Conservation (phyloP, 2,329 filamentous ascomycete species). For the Tolypocladium ovalisporum region DNA sequence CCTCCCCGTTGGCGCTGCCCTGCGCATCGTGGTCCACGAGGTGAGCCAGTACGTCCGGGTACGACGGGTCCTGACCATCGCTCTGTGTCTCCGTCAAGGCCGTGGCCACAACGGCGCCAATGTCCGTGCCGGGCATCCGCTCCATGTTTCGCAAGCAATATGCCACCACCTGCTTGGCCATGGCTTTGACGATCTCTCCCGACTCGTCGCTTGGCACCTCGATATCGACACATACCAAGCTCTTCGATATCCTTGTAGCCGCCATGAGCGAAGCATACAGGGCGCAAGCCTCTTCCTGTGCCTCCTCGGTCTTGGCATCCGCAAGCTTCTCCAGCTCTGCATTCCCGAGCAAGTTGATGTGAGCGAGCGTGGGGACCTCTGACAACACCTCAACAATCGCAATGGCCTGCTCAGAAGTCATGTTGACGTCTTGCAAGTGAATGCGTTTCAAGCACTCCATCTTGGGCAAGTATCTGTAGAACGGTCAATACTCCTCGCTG, state of each 20-base stretch:
- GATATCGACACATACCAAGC: constrained; percentile 82
- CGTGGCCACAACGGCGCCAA: constrained; percentile 34
- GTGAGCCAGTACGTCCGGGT: constrained; percentile 73
- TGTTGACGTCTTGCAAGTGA: constrained; percentile 73
- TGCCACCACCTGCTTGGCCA: constrained; percentile 89
- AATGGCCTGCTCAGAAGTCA: constrained; percentile 82
- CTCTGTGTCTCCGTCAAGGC: constrained; percentile 27
- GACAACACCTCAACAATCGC: constrained; percentile 83
- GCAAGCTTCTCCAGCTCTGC: constrained; percentile 59
- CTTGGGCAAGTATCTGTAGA: constrained; percentile 61
- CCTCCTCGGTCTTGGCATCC: constrained; percentile 63
- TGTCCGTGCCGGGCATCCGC: constrained; percentile 56
- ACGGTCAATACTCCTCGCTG: background rate
- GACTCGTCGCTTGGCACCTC: constrained; percentile 72
- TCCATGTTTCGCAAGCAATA: constrained; percentile 92
- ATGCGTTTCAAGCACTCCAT: constrained; percentile 70
- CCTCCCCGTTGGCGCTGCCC: constrained; percentile 41
- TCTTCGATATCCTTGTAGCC: constrained; percentile 71
- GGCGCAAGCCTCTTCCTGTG: constrained; percentile 87
- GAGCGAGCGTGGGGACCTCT: constrained; percentile 69
- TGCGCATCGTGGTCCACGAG: constrained; percentile 63
- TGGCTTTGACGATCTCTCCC: constrained; percentile 83
- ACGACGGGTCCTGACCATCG: constrained; percentile 27
- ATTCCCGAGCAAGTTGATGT: constrained; percentile 82
- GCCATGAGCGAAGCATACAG: constrained; percentile 86